Conservation (phyloP, 73 alveolate genomes). For the Breviolum minutum region DNA sequence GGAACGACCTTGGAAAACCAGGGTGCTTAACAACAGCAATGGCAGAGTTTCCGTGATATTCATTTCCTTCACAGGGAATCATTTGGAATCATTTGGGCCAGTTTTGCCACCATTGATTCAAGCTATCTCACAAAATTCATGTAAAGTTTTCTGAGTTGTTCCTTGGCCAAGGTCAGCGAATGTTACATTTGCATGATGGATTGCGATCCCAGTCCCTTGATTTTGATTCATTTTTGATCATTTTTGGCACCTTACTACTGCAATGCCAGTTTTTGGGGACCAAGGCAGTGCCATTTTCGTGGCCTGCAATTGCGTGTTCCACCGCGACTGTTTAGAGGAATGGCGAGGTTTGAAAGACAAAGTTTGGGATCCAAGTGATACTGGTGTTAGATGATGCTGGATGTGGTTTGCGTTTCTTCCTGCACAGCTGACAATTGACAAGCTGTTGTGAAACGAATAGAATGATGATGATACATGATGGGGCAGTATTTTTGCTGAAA, state of each 20-base stretch:
- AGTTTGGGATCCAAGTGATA: neutral
- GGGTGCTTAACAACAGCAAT: no score
- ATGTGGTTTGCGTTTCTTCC: no score
- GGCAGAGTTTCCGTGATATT: neutral
- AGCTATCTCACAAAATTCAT: neutral
- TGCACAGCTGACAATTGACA: no score
- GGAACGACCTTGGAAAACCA: neutral
- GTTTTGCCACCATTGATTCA: neutral
- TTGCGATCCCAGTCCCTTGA: constrained; percentile 66
- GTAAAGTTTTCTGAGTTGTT: neutral
- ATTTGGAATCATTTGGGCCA: neutral
- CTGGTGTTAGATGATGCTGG: no score
- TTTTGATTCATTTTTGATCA: neutral
- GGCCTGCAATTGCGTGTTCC: constrained; percentile 86
- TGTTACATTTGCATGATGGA: constrained; percentile 81
- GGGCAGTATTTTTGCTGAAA: no score
- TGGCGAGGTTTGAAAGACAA: constrained; percentile 68
- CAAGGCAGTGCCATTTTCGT: constrained; percentile 81
- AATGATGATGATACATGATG: no score
- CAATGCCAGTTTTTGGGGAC: neutral
- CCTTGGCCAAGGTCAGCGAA: constrained; percentile 63
- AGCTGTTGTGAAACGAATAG: no score
- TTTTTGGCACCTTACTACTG: neutral
- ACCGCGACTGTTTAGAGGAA: constrained; percentile 65
- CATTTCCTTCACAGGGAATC: neutral